These are phyloP conservation scores for Brassica nigra DNA, from an alignment of 345 rosid species.

Conservation along the genomic window DNA sequence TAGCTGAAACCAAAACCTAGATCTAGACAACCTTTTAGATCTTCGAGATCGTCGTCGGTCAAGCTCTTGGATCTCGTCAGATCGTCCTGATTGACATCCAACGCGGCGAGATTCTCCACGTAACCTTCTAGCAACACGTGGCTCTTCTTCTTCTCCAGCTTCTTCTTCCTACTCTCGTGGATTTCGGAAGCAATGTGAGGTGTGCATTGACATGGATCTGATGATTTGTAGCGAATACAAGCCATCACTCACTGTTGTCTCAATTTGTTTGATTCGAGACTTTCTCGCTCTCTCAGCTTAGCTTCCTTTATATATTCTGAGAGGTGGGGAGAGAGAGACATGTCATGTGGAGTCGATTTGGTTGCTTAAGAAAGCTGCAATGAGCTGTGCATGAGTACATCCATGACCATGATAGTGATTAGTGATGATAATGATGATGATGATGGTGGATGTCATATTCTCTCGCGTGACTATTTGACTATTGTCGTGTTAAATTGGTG, in stretches of 20 bases:
- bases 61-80: conserved; percentile 80
- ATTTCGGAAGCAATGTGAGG: not conserved
- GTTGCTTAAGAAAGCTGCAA: conserved; percentile 19
- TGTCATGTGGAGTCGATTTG: conserved; percentile 1
- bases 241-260: not conserved
- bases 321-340: not conserved
- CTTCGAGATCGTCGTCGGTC: conserved; percentile 92
- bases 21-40: conserved; percentile 87
- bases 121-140: conserved; percentile 85
- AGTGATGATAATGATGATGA: not conserved
- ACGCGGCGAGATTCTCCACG: conserved; percentile 40
- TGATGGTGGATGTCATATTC: not conserved
- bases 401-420: not conserved
- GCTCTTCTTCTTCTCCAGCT: conserved; percentile 65
- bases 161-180: conserved; percentile 11
- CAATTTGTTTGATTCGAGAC: not conserved
- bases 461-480: conserved; percentile 4
- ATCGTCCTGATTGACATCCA: conserved; percentile 44
- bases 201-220: not conserved
- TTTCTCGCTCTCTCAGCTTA: not conserved
- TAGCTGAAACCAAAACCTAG: conserved; percentile 93
- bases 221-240: not conserved
- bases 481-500: not conserved
- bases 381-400: not conserved
- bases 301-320: not conserved